Conservation (phyloP, 768 basidiomycete species). For the Grammothele lineata region DNA sequence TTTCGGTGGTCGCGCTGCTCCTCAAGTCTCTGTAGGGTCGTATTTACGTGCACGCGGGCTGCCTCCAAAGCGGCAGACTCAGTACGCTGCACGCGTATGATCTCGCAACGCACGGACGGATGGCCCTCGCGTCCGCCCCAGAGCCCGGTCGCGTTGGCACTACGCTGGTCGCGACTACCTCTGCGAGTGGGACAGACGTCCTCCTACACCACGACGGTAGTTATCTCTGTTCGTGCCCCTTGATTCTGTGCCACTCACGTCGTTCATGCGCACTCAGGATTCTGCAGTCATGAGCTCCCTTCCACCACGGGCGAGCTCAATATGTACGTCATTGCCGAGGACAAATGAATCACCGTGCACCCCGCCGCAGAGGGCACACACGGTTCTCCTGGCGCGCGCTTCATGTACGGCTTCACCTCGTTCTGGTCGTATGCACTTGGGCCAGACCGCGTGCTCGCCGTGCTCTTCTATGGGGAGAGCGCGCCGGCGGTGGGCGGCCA, state of each 20-base stretch:
- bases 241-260: too few species aligned
- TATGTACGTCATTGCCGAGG: constrained; percentile 31
- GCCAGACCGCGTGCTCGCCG: constrained; percentile 21
- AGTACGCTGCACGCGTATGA: constrained; percentile 32
- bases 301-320: constrained; percentile 24
- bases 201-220: constrained; percentile 37
- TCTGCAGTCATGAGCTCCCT: constrained; percentile 34
- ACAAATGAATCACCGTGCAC: constrained; percentile 15
- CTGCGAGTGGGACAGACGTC: constrained; percentile 14
- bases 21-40: constrained; percentile 19
- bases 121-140: constrained; percentile 32
- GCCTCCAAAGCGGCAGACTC: constrained; percentile 34
- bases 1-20: not conserved
- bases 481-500: constrained; percentile 34
- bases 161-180: constrained; percentile 26
- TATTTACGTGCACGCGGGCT: constrained; percentile 39
- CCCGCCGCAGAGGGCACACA: constrained; percentile 26
- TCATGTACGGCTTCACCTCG: constrained; percentile 32
- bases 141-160: constrained; percentile 39
- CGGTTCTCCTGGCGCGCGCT: constrained; percentile 29
- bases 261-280: too few species aligned
- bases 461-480: constrained; percentile 35
- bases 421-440: constrained; percentile 15
- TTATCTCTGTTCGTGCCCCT: not conserved
- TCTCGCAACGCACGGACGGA: constrained; percentile 27